Base-by-base conservation (phyloP, 495 filamentous ascomycete species). In the Aspergillus egyptiacus region DNA sequence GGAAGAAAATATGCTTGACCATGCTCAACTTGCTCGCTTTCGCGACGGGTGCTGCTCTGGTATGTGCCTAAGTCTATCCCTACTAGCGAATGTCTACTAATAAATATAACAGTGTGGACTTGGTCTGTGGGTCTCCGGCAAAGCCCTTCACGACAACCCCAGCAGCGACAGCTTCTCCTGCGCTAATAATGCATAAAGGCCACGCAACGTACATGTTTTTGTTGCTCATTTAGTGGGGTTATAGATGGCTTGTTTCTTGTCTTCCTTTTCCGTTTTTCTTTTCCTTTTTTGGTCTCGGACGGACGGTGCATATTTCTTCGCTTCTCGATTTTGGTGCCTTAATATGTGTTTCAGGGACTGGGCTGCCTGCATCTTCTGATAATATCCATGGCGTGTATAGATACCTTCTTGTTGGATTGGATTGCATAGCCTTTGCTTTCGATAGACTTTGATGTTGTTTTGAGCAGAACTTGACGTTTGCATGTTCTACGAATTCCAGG, bases 91-190 rank as follows among this genome's bases (percentile, higher is more conserved):
- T 27, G 25, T 27, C 5, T 10, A 27, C 10, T 34, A 27, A 27
- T n/a, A 13, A 14, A 22, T 43, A n/a, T 10, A 32, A 19, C 17
- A 70, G 67, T 73, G 69, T 38, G 70, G 65, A 33, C 54, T 75
- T 7, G 72, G 72, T 5, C 63, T 75, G 3, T 75, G 67, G 43
- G 61, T 66, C 1, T 74, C 72, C 4, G 69, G 71, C 7, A 74
- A 61, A 32, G 59, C 70, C 0, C 64, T 73, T 11, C 60, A 69
- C 25, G 60, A 66, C 7, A 63, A 71, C 30, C 56, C 68, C 18
- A 64, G 61, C 33, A 60, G 55, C 15, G 54, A 59, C 9, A 70
- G 65, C 36, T 75, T 75, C 41, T 70, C 69, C 0, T 75, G 72
- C 39, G 65, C 65, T 13, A 65, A 70, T 48, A 73, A 69, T 58